Conservation (phyloP, 257 asterid genomes). For the Gynochthodes officinalis region DNA sequence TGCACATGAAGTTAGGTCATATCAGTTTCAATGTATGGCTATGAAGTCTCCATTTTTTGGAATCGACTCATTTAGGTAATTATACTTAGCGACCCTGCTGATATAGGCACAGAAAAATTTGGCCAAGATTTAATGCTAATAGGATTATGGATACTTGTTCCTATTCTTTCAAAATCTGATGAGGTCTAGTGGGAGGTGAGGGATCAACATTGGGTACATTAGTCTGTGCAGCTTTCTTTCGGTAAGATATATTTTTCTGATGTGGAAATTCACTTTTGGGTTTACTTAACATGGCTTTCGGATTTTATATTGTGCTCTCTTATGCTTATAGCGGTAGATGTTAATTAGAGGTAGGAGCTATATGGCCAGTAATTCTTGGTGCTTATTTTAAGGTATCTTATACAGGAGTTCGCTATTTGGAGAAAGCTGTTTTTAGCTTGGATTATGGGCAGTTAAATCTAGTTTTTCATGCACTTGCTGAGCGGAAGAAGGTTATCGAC, state of each 20-base stretch:
- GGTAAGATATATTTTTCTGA: background rate
- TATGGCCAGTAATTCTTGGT: background rate
- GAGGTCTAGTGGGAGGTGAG: background rate
- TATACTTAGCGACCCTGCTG: no score
- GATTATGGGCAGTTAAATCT: constrained; percentile 93
- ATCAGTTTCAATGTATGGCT: background rate
- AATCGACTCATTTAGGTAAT: background rate
- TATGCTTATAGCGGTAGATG: background rate
- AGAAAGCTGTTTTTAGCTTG: constrained; percentile 88
- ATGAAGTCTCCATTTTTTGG: background rate
- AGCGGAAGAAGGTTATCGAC: constrained; percentile 89
- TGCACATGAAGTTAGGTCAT: background rate
- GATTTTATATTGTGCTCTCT: background rate
- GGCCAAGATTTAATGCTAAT: background rate
- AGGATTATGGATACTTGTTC: background rate
- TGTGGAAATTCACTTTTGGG: background rate
- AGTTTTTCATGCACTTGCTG: constrained; percentile 92
- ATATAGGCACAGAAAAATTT: no score
- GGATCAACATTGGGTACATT: background rate
- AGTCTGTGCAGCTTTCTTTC: background rate
- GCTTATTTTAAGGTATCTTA: constrained; percentile 12
- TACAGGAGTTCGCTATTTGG: constrained; percentile 98
- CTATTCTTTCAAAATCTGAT: background rate
- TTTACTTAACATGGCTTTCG: background rate
- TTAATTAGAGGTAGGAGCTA: no score